Evolutionary conservation across 2,329 filamentous ascomycete genomes (phyloP), one percentile per base, ranked within the genome.

Genomic region (Penicillium sp.): DNA sequence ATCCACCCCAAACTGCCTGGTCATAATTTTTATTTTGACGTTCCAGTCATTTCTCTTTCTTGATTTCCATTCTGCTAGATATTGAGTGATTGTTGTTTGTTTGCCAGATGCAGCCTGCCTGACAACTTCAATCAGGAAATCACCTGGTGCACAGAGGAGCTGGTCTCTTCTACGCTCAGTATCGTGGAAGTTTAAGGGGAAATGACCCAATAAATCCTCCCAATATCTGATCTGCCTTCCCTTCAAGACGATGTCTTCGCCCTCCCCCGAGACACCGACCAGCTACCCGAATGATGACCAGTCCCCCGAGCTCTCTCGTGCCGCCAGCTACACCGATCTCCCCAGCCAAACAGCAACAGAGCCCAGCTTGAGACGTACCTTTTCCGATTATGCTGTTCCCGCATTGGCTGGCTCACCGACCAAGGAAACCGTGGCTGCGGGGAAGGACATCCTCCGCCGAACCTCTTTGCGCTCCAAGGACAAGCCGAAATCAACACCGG

Each of bases 311-410:
- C 60, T 85, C 29, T 77, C 78, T 27, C 78, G 82, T 53, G 79
- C 83, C 44, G 83, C 83, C 30, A 85, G 83, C 62, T 85, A 82
- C 68, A 82, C 79, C 43, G 78, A 80, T 59, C 67, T 85, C n/a
- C 76, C 79, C 3, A 70, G 65, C 27, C 66, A 76, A 30, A n/a
- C 56, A 16, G 58, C 72, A 27, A 63, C 69, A 27, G 72, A 69
- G 36, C 60, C 70, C 32, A 59, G 51, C 36, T 70, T 82, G 56
- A 78, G 80, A 60, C 76, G 78, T 53, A 80, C 76, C 29, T 77
- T 79, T 61, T 78, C 78, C 19, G 79, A 81, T 59, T 69, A 76
- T 56, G 76, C 79, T 44, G 69, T 80, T 38, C 67, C 72, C 10
- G 63, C 69, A n/a, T 68, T 71, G 50, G 66, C 68, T 16, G 69